Evolutionary conservation across 2,329 filamentous ascomycete species (phyloP), one percentile per base, ranked within the genome.

Genomic region (Onygena corvina): DNA sequence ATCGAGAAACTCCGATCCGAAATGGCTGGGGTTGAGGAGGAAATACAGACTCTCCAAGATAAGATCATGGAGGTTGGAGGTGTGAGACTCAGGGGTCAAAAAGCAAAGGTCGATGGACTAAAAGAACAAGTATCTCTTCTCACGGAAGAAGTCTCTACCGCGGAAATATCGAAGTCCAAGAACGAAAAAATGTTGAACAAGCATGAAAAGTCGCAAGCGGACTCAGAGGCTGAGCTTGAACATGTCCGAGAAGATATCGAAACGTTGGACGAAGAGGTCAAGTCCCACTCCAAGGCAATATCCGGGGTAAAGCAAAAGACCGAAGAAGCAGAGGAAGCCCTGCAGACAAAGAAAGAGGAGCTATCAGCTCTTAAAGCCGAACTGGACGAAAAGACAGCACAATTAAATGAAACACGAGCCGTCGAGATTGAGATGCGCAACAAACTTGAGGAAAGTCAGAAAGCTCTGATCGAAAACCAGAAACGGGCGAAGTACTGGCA

Each of bases 21-120:
- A 67, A 95, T 85, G n/a, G 79, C 85, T 1, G 92, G 83, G 40
- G 81, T 94, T 6, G 92, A 98, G 63, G 81, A 83, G 21, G 92
- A 96, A 66, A 96, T 98, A 67, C 90, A 94, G 68, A 76, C 76
- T 16, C 74, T 98, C 1, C 90, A 98, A 63, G 83, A 92, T 74
- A 94, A 89, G 73, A 98, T 98, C 61, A 96, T 98, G 92, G 84
- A 95, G 66, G 83, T 94, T 54, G 92, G 92, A 61, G 92, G 92
- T 67, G 88, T 96, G 60, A 88, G 86, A 67, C 79, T 98, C 14
- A 83, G 92, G 49, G 79, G 83, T 14, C 90, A 98, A 64, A 89
- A 92, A 58, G 81, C 86, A 53, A 93, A 85, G 71, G 88, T 98
- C 29, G 90, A 96, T 62, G 77, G 81, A 4, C 72, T 93, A 55